These are phyloP conservation scores for Friedmanniomyces simplex DNA, from an alignment of 495 filamentous ascomycete genomes.

Conservation along the genomic window DNA sequence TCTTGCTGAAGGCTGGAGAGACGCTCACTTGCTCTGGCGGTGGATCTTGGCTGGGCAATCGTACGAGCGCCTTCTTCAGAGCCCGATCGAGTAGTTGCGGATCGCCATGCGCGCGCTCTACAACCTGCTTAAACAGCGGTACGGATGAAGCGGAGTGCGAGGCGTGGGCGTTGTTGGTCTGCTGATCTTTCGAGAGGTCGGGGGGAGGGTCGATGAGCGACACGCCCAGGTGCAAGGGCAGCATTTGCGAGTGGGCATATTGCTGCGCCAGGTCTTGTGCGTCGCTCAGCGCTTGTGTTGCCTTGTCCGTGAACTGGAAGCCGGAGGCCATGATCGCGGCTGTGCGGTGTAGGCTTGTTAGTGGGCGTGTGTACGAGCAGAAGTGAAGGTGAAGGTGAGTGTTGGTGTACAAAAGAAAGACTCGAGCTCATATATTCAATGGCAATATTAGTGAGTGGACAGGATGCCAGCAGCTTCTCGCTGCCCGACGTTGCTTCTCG, in stretches of 20 bases:
- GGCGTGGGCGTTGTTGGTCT: conserved; percentile 44
- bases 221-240: conserved; percentile 80
- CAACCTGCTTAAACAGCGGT: conserved; percentile 83
- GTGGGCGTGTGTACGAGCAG: neutral
- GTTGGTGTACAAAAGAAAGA: too few relatives aligned
- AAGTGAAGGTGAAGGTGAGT: neutral
- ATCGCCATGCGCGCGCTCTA: conserved; percentile 90
- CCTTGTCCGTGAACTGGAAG: conserved; percentile 87
- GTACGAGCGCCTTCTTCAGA: conserved; percentile 82
- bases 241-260: conserved; percentile 81
- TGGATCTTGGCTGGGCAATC: conserved; percentile 85
- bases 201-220: conserved; percentile 73
- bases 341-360: neutral
- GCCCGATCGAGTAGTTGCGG: conserved; percentile 75
- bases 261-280: conserved; percentile 71
- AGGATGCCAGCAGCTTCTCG: too few relatives aligned
- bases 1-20: conserved; percentile 66
- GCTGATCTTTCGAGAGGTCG: conserved; percentile 68
- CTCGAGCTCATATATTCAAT: too few relatives aligned
- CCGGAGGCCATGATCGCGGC: conserved; percentile 32
- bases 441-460: too few relatives aligned
- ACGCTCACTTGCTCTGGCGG: conserved; percentile 78
- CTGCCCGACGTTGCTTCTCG: too few relatives aligned
- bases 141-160: conserved; percentile 45
- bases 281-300: conserved; percentile 76